phyloP scores from a whole-genome alignment of 2,329 filamentous ascomycete species.

The Pseudocercospora pini-densiflorae region DNA sequence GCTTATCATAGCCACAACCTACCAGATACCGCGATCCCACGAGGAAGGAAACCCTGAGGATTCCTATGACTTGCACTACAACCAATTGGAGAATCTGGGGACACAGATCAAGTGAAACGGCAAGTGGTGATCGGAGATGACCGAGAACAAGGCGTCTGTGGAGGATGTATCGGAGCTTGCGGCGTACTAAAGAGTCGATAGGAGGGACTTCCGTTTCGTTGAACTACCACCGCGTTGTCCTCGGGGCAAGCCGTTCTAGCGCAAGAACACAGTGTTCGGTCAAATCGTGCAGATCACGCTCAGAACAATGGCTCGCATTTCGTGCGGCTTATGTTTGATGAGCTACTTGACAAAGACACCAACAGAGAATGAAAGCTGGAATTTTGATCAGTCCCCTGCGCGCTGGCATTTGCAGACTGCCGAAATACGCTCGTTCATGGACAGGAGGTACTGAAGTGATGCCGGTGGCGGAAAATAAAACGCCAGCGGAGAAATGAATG shows the following conservation, averaged over 20 bases:
- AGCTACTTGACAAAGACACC: not conserved
- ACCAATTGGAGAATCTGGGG: not conserved
- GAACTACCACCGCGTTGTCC: not conserved
- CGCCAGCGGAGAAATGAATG: not conserved
- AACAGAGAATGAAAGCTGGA: not conserved
- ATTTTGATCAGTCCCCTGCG: not conserved
- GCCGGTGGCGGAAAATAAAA: not conserved
- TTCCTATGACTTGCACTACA: constrained; percentile 2
- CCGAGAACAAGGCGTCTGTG: not conserved
- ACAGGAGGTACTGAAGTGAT: not conserved
- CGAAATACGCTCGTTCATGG: not conserved
- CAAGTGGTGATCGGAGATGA: constrained; percentile 7
- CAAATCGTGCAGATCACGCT: not conserved
- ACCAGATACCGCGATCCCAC: not conserved
- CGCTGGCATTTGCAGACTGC: not conserved
- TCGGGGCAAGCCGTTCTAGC: not conserved
- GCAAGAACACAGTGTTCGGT: not conserved
- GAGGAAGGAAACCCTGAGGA: constrained; percentile 3
- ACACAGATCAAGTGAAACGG: not conserved
- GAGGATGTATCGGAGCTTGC: constrained; percentile 1
- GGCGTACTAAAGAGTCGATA: not conserved
- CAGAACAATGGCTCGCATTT: not conserved
- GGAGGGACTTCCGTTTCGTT: not conserved
- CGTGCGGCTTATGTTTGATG: not conserved
- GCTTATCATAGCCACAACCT: not conserved